Conservation (phyloP, 805 yeast genomes). For the Saturnispora hagleri region DNA sequence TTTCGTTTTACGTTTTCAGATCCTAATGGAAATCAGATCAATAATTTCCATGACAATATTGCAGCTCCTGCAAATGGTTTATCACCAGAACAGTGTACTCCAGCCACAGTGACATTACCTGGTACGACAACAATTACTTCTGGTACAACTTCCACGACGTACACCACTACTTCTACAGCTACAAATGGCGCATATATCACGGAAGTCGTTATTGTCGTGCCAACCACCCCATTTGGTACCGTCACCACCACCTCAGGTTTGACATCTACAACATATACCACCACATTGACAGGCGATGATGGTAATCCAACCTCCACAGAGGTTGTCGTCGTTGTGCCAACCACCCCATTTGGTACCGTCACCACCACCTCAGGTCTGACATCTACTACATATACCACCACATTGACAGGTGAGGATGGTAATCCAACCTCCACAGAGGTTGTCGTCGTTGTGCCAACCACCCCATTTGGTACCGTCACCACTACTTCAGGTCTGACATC, state of each 20-base stretch:
- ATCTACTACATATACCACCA: no score
- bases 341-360: neutral
- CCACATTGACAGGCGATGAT: neutral
- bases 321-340: neutral
- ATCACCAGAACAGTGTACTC: neutral
- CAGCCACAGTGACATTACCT: neutral
- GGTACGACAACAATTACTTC: neutral
- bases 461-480: neutral
- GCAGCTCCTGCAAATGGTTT: neutral
- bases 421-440: neutral
- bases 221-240: neutral
- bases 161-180: neutral
- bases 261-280: no score
- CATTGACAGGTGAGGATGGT: neutral
- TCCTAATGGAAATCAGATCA: conserved; percentile 8
- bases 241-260: neutral
- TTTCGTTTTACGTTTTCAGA: conserved; percentile 9
- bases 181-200: neutral
- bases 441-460: neutral
- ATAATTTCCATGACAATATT: neutral
- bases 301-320: neutral
- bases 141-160: neutral
- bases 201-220: neutral
- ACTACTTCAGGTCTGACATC: neutral
- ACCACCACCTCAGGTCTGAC: neutral